Percentiles rank a stretch among this genome's conserved stretches.
Evolutionary conservation across 352 stramenopile species (phyloP).

Genomic region (Plasmopara halstedii): DNA sequence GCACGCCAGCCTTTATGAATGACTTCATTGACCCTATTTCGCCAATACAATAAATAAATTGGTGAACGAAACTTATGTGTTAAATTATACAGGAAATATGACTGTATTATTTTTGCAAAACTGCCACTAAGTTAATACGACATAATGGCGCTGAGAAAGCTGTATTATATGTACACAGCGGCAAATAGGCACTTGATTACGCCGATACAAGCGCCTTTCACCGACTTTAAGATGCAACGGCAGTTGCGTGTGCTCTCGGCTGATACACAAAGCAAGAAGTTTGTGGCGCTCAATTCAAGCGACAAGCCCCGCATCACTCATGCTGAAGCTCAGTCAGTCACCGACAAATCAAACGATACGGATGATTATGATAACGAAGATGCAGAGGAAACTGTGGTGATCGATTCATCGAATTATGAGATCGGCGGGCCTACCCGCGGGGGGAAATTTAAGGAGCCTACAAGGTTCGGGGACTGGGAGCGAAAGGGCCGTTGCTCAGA

Average conservation of each 20-base stretch:
- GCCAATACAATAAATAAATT: too few species aligned
- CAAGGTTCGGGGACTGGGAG: constrained; percentile 97
- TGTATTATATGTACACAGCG: too few species aligned
- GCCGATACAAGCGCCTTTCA: neutral
- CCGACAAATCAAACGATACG: constrained; percentile 13
- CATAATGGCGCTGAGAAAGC: constrained; percentile 23
- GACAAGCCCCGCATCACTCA: constrained; percentile 17
- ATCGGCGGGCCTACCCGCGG: constrained; percentile 92
- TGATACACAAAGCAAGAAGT: constrained; percentile 23
- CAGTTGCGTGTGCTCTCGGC: constrained; percentile 22
- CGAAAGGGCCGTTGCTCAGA: constrained; percentile 94
- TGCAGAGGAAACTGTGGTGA: constrained; percentile 91
- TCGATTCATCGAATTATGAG: constrained; percentile 84
- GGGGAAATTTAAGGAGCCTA: constrained; percentile 92
- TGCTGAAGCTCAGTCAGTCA: constrained; percentile 6
- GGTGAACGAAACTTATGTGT: too few species aligned
- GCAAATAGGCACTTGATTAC: neutral
- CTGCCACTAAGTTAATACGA: too few species aligned
- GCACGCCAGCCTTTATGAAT: too few species aligned
- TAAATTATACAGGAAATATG: too few species aligned
- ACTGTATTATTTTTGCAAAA: too few species aligned
- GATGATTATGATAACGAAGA: constrained; percentile 72
- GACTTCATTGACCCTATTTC: too few species aligned
- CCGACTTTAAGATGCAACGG: neutral
- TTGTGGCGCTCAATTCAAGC: constrained; percentile 25